Percentiles rank a stretch among this genome's conserved stretches.
Conservation (phyloP, 1,284 basidiomycete species). For the Filobasidium uniguttulatum region DNA sequence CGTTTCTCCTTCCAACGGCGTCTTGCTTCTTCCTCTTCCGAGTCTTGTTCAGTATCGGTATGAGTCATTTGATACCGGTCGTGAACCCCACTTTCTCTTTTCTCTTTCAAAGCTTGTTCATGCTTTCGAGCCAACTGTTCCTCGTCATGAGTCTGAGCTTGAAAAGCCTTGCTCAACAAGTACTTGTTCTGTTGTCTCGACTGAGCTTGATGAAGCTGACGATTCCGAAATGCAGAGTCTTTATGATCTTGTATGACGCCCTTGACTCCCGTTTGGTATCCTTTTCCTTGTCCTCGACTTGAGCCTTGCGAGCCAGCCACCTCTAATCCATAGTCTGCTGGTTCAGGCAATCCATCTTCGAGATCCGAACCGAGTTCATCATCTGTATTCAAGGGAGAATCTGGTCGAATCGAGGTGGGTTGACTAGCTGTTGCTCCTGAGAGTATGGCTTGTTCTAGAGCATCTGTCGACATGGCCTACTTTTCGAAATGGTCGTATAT, state of each 20-base stretch:
- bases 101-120: no score
- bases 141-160: constrained; percentile 1
- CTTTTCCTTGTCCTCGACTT: no score
- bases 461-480: no score
- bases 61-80: not conserved
- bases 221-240: not conserved
- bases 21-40: not conserved
- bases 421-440: no score
- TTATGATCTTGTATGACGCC: not conserved
- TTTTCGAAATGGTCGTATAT: no score
- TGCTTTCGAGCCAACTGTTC: not conserved
- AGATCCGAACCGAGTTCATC: not conserved
- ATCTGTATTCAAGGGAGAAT: not conserved
- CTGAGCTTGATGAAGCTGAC: not conserved
- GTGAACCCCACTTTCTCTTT: not conserved
- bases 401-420: no score
- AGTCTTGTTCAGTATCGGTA: not conserved
- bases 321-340: not conserved
- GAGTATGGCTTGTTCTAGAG: no score
- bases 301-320: not conserved
- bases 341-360: not conserved
- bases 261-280: not conserved
- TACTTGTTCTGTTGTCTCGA: not conserved
- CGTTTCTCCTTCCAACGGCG: not conserved
- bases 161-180: not conserved